Percentiles rank a stretch among this genome's conserved stretches.
Evolutionary conservation across 768 basidiomycete genomes (phyloP).

Genomic region (Tulasnella sp.): DNA sequence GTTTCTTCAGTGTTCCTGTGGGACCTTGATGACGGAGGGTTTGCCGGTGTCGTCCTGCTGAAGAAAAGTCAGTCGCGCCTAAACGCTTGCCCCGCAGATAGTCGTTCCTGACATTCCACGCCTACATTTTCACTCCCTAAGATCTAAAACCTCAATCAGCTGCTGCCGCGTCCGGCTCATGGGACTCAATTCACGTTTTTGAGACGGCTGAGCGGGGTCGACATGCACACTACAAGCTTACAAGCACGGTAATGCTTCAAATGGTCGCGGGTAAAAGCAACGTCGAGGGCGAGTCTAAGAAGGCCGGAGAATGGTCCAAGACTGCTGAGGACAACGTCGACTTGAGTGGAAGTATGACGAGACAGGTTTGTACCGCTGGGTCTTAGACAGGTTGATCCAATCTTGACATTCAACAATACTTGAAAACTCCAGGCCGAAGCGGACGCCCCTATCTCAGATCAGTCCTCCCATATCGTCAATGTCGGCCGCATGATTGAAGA

Average conservation of each 20-base stretch:
- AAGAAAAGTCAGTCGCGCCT: constrained; percentile 66
- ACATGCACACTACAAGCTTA: constrained; percentile 92
- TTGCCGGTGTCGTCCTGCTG: constrained; percentile 90
- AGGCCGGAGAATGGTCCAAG: constrained; percentile 33
- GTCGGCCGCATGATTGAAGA: constrained; percentile 96
- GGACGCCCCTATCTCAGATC: constrained; percentile 71
- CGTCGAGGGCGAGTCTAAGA: constrained; percentile 26
- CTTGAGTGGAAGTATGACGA: constrained; percentile 92
- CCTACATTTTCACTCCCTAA: constrained; percentile 28
- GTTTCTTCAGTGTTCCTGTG: constrained; percentile 94
- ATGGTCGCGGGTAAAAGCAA: constrained; percentile 33
- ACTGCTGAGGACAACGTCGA: constrained; percentile 58
- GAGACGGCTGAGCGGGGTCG: constrained; percentile 87
- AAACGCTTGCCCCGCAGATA: not conserved
- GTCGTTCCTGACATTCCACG: not conserved
- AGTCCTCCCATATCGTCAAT: constrained; percentile 80
- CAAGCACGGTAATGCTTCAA: constrained; percentile 94
- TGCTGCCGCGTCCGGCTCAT: constrained; percentile 65
- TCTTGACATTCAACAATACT: not conserved
- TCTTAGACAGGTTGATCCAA: not conserved
- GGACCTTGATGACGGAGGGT: constrained; percentile 94
- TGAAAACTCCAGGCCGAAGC: constrained; percentile 53
- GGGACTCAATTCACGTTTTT: constrained; percentile 99
- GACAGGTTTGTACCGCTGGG: constrained; percentile 53
- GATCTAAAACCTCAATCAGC: constrained; percentile 12